phyloP scores from a whole-genome alignment of 2,329 filamentous ascomycete species.

The Grosmannia clavigera region DNA sequence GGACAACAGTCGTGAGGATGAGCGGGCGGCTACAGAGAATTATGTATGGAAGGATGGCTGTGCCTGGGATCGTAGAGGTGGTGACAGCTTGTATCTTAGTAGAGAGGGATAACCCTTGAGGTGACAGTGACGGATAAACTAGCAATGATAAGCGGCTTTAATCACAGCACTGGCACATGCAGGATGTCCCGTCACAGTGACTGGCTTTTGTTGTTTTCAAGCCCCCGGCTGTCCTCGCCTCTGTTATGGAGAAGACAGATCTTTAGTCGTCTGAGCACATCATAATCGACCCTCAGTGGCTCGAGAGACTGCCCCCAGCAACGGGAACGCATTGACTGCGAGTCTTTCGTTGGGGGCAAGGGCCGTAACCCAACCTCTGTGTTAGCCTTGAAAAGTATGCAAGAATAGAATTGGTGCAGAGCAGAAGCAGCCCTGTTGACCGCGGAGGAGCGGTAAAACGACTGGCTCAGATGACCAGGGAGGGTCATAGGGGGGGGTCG shows the following conservation, averaged over 20 bases:
- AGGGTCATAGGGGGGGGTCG: not conserved
- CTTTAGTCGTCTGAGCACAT: not conserved
- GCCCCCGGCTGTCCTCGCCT: not conserved
- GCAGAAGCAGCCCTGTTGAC: not conserved
- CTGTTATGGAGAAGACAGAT: not conserved
- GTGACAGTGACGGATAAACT: not conserved
- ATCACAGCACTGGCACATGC: conserved; percentile 12
- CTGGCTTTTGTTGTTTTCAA: not conserved
- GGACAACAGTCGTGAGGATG: conserved; percentile 19
- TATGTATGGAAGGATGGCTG: conserved; percentile 28
- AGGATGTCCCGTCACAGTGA: not conserved
- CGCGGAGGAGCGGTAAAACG: not conserved
- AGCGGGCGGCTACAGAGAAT: conserved; percentile 32
- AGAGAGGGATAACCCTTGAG: not conserved
- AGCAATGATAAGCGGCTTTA: conserved; percentile 4
- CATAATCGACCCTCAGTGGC: not conserved
- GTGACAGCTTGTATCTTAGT: not conserved
- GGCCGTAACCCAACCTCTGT: too few relatives aligned
- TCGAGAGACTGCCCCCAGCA: not conserved
- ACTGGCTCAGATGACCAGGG: not conserved
- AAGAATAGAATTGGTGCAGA: not conserved
- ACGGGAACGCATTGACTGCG: not conserved
- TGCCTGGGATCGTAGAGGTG: not conserved
- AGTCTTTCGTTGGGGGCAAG: not conserved
- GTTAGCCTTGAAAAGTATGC: not conserved